Evolutionary conservation across 352 stramenopile genomes (phyloP), one percentile per base, ranked within the genome.

Genomic region (Phytophthora ohioensis): DNA sequence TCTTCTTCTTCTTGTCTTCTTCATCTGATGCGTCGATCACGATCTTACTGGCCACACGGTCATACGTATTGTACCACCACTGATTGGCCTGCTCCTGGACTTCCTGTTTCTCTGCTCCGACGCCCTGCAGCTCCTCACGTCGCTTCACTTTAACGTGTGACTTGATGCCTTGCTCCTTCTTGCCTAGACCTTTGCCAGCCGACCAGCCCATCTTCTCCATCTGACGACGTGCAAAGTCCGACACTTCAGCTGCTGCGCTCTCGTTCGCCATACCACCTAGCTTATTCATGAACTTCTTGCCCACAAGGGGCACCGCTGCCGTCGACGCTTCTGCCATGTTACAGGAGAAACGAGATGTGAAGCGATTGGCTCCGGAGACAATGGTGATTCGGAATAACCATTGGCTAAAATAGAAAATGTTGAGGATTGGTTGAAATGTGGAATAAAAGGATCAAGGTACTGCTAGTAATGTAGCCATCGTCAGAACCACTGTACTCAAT

Each of bases 141-240:
- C 98, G 97, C 72, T 97, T 92, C 9, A 98, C 96, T 64, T 91
- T 92, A 41, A 99, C 87, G 82, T 99, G 96, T 27, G 88, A 95
- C 36, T 88, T 81, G 12, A 98, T 92, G 52, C 97, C 97, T 68
- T 98, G 84, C 68, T 98, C 88, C 57, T 95, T 76, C 80, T 99
- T 99, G 64, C 97, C 97, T 10, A 99, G 84, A 1, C 97, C 97
- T 64, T 98, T 98, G 65, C 97, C 97, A 65, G 97, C 88, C 49
- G 72, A 93, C 96, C 96, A 99, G 67, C 97, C 97, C 93, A 99
- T 98, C 69, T 98, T 98, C 65, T 91, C 85, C 91, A 98, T 97
- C 78, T 97, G 91, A 47, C 80, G 83, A 34, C 87, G 79, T 17
- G 92, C 91, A 57, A 97, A 97, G 47, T 70, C 79, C 64, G 88